Evolutionary conservation across 2,329 filamentous ascomycete species (phyloP), one percentile per base, ranked within the genome.

Genomic region (Pseudovirgaria hyperparasitica): DNA sequence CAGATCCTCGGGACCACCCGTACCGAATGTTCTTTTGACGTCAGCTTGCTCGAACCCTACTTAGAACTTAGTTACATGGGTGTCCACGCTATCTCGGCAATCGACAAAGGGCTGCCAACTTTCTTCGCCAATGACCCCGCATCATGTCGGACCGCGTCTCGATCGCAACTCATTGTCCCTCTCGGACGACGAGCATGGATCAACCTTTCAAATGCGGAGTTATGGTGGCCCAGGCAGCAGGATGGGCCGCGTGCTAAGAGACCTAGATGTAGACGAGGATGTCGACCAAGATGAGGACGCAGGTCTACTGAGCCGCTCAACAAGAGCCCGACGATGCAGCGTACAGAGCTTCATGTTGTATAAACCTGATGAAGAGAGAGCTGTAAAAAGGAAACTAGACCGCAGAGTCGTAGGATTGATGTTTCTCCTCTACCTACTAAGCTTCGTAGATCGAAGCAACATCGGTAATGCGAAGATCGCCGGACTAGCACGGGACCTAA

Each of bases 351-450:
- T 58, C 41, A 58, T 67, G 41, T 42, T 70, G 5, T 72, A 70
- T 40, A 71, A 66, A 0, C 59, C 60, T 2, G 76, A 85, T 28
- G 85, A 94, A 50, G 85, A 92, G 46, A 57, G 51, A 13, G 60
- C 63, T 4, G 75, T 92, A 6, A 63, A 85, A 30, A 65, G 63
- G 44, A 85, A 81, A 55, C 72, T 93, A 39, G 85, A 93, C 50
- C 64, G 71, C 30, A 71, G 67, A 37, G 65, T 94, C 28, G 82
- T 92, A 5, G 50, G 81, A 1, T 92, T 93, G 47, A 67, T 93
- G 36, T 79, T 82, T 8, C 50, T 87, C 32, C 63, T 93, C 9
- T 94, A 90, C 48, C 69, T 92, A 63, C 61, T 93, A 35, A 79
- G 76, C 36, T 93, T 92, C 48, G 56, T 93, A 38, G 85, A 93